Conservation (phyloP, 768 basidiomycete species). For the Boletus tylopilopsis region DNA sequence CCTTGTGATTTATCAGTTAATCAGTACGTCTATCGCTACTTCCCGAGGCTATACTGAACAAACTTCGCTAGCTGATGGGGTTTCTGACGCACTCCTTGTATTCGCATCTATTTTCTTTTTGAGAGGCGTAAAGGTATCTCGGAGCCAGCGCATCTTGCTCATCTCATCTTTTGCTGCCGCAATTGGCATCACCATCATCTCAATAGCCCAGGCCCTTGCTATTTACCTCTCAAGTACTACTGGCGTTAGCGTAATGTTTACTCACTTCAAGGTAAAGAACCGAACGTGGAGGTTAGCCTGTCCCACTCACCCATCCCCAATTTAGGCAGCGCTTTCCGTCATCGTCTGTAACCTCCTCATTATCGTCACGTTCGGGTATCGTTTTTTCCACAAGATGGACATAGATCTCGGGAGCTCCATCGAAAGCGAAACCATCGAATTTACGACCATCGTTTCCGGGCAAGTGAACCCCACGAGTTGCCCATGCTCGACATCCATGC, state of each 20-base stretch:
- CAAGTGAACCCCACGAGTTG: neutral
- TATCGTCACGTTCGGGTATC: constrained; percentile 14
- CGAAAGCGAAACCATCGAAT: constrained; percentile 3
- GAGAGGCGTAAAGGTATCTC: constrained; percentile 10
- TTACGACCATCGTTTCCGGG: constrained; percentile 13
- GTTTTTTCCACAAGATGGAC: constrained; percentile 7
- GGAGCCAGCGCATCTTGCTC: constrained; percentile 12
- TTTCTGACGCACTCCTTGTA: constrained; percentile 18
- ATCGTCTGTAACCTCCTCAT: constrained; percentile 22
- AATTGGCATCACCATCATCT: constrained; percentile 18
- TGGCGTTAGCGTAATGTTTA: constrained; percentile 2
- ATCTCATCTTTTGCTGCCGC: constrained; percentile 20
- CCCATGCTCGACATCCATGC: neutral
- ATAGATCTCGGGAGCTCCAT: neutral
- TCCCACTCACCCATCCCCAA: neutral
- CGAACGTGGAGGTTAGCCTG: neutral
- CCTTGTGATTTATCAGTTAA: constrained; percentile 13
- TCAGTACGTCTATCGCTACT: constrained; percentile 4
- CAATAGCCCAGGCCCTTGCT: constrained; percentile 7
- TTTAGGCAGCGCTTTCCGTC: constrained; percentile 18
- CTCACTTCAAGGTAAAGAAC: constrained; percentile 19
- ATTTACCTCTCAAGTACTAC: constrained; percentile 5
- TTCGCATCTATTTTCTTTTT: constrained; percentile 13
- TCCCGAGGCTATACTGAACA: neutral
- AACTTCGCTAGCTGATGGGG: constrained; percentile 13